A percentile compares a stretch with the other conserved stretches of the same genome.
These are phyloP conservation scores for Septoria linicola DNA, from an alignment of 2,329 filamentous ascomycete species.

Conservation along the genomic window DNA sequence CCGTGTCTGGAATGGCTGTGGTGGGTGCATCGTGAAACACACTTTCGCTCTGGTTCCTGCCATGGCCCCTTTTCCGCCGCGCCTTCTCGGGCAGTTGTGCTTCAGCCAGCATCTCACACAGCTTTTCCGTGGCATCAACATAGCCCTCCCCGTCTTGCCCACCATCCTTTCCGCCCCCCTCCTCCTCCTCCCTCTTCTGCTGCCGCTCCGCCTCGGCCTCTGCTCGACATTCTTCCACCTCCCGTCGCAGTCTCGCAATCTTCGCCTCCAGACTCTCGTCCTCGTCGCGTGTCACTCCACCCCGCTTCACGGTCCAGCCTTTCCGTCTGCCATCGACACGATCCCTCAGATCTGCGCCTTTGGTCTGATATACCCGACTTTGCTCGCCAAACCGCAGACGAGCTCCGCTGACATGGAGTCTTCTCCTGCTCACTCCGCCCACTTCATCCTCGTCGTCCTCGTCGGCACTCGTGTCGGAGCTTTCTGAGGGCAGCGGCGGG, in stretches of 20 bases:
- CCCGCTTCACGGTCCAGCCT: slow-evolving; percentile 65
- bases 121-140: slow-evolving; percentile 8
- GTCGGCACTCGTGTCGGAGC: slow-evolving; percentile 24
- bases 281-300: slow-evolving; percentile 74
- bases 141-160: not conserved
- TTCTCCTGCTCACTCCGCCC: slow-evolving; percentile 68
- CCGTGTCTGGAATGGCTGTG: slow-evolving; percentile 10
- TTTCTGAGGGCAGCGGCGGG: slow-evolving; percentile 19
- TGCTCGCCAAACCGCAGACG: slow-evolving; percentile 75
- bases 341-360: slow-evolving; percentile 84
- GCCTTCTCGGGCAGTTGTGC: slow-evolving; percentile 8
- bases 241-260: slow-evolving; percentile 77
- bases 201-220: slow-evolving; percentile 42
- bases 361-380: slow-evolving; percentile 64
- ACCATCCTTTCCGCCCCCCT: slow-evolving; percentile 58
- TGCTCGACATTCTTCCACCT: slow-evolving; percentile 65
- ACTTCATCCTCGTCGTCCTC: slow-evolving; percentile 57
- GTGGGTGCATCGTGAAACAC: slow-evolving; percentile 26
- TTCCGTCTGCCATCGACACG: slow-evolving; percentile 78
- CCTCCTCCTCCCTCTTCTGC: slow-evolving; percentile 44
- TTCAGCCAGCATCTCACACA: slow-evolving; percentile 11
- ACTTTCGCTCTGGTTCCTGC: slow-evolving; percentile 8
- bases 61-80: slow-evolving; percentile 4
- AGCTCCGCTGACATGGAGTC: slow-evolving; percentile 74
- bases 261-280: slow-evolving; percentile 74